Conservation (phyloP, 768 basidiomycete species). For the Butyriboletus loyo region DNA sequence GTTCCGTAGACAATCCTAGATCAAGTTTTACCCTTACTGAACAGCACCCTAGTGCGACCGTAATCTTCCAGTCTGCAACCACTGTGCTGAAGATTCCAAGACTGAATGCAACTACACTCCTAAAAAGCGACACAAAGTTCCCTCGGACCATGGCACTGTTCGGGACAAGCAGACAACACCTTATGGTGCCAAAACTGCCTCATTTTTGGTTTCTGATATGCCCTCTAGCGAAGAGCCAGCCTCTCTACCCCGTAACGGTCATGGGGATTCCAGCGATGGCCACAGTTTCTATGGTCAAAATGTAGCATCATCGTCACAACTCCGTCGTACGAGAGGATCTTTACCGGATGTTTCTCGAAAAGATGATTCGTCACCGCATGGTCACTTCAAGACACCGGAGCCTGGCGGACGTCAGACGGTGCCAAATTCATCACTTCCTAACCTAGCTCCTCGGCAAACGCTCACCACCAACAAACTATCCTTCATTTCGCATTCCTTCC, state of each 20-base stretch:
- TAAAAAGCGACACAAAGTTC: conserved; percentile 61
- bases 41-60: conserved; percentile 56
- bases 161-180: conserved; percentile 38
- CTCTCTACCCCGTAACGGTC: conserved; percentile 13
- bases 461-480: conserved; percentile 32
- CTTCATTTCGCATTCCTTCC: conserved; percentile 44
- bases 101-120: conserved; percentile 71
- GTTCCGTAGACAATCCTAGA: conserved; percentile 11
- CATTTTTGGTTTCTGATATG: conserved; percentile 45
- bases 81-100: conserved; percentile 51
- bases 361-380: conserved; percentile 14
- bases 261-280: conserved; percentile 28
- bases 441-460: conserved; percentile 22
- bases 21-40: not conserved
- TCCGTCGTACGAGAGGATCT: conserved; percentile 24
- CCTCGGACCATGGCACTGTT: conserved; percentile 38
- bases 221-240: conserved; percentile 32
- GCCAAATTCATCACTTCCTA: conserved; percentile 21
- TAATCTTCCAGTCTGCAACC: conserved; percentile 67
- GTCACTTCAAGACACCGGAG: conserved; percentile 24
- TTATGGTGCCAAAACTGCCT: conserved; percentile 47
- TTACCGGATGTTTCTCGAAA: conserved; percentile 19
- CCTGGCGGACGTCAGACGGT: conserved; percentile 17
- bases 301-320: conserved; percentile 36
- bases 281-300: conserved; percentile 51